These are phyloP conservation scores for Microstegium vimineum DNA, from an alignment of 176 grass and related monocot species.

Conservation along the genomic window DNA sequence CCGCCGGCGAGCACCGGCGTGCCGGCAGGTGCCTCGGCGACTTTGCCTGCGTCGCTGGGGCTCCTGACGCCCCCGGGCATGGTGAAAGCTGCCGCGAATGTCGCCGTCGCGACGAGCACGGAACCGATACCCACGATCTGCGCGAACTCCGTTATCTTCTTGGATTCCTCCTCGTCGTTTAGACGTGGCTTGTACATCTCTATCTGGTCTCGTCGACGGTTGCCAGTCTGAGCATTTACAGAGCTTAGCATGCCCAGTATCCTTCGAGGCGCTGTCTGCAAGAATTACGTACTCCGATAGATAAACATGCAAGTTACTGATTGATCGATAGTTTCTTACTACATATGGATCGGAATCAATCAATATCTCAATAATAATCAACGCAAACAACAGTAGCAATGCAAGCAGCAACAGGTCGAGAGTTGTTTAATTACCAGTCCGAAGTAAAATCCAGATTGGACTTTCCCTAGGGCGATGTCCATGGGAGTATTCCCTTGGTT, in stretches of 20 bases:
- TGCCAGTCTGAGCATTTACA: neutral
- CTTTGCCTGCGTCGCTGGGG: neutral
- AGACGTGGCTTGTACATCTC: neutral
- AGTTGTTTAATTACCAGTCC: neutral
- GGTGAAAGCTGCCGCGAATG: conserved; percentile 28
- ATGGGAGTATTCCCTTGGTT: neutral
- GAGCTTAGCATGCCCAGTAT: neutral
- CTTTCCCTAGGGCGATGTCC: neutral
- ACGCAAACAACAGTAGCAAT: too few relatives aligned
- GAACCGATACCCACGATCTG: conserved; percentile 37
- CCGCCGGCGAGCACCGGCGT: neutral
- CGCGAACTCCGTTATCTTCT: conserved; percentile 29
- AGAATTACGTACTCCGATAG: too few relatives aligned
- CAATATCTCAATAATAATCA: too few relatives aligned
- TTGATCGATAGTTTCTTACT: too few relatives aligned
- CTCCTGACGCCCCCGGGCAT: conserved; percentile 9
- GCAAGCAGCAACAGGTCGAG: too few relatives aligned
- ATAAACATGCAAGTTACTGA: too few relatives aligned
- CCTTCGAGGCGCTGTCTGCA: neutral
- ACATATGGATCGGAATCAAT: too few relatives aligned
- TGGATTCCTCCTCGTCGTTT: neutral
- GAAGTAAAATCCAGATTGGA: neutral
- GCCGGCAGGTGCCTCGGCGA: neutral
- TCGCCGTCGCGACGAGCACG: conserved; percentile 33
- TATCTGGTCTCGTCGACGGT: neutral